Conservation (phyloP, 139 green algal species). For the Chlorella ohadii region DNA sequence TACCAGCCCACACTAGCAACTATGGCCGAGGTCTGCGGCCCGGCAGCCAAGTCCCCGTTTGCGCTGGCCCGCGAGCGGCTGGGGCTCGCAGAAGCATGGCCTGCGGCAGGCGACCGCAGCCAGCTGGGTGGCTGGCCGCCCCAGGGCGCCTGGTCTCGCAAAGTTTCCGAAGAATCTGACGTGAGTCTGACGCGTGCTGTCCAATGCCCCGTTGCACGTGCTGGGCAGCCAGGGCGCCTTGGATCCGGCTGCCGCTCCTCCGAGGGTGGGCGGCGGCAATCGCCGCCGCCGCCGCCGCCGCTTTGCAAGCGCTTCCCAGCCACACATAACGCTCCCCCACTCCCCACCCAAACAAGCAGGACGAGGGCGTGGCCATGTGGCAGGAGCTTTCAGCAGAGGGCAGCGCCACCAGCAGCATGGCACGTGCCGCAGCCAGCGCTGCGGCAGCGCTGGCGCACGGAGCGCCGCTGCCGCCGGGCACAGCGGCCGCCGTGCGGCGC, state of each 20-base stretch:
- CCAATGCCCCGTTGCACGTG: too few relatives aligned
- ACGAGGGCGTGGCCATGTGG: slow-evolving; percentile 6
- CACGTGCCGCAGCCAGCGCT: not conserved
- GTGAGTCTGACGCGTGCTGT: too few relatives aligned
- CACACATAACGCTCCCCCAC: not conserved
- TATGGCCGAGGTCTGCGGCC: too few relatives aligned
- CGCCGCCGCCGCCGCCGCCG: not conserved
- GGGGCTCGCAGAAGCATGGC: too few relatives aligned
- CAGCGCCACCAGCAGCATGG: not conserved
- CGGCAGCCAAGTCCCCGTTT: too few relatives aligned
- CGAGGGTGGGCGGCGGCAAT: not conserved
- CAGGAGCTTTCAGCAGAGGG: slow-evolving; percentile 1
- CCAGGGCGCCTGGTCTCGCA: too few relatives aligned
- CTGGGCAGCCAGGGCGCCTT: not conserved
- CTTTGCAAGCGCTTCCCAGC: not conserved
- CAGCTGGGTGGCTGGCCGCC: too few relatives aligned
- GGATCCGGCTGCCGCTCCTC: not conserved
- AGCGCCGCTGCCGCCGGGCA: not conserved
- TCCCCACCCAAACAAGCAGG: not conserved
- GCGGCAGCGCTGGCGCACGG: not conserved
- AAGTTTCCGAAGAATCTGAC: too few relatives aligned
- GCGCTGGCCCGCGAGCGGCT: too few relatives aligned
- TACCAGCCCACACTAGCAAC: too few relatives aligned
- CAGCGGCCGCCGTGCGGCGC: not conserved
- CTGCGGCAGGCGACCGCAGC: too few relatives aligned